These are phyloP conservation scores for Penicillium pulvis DNA, from an alignment of 495 filamentous ascomycete species.

Conservation along the genomic window DNA sequence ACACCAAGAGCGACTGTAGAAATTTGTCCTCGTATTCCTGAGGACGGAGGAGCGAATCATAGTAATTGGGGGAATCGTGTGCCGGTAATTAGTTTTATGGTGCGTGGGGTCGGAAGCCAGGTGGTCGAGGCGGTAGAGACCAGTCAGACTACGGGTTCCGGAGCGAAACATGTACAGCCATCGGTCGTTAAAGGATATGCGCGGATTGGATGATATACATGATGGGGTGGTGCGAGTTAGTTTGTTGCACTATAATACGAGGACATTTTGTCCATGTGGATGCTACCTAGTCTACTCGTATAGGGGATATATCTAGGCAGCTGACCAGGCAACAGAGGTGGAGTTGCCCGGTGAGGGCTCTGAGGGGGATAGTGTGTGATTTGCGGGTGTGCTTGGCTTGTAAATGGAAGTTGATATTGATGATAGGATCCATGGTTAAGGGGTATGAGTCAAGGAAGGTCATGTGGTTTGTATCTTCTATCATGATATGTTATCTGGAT, in stretches of 20 bases:
- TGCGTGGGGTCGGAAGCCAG: constrained; percentile 55
- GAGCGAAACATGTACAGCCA: constrained; percentile 69
- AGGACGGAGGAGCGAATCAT: constrained; percentile 46
- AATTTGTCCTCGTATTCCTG: constrained; percentile 58
- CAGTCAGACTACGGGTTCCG: constrained; percentile 58
- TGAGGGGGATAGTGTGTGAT: constrained; percentile 38
- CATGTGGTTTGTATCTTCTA: background rate
- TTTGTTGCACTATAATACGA: constrained; percentile 74
- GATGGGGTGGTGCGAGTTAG: constrained; percentile 71
- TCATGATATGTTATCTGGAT: background rate
- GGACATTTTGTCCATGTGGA: background rate
- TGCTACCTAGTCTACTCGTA: too few relatives aligned
- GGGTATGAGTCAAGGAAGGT: background rate
- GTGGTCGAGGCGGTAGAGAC: constrained; percentile 61
- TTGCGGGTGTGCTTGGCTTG: constrained; percentile 40
- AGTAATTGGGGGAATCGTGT: constrained; percentile 66
- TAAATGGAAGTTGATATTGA: background rate
- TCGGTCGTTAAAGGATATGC: constrained; percentile 58
- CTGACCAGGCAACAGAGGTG: constrained; percentile 45
- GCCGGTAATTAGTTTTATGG: constrained; percentile 66
- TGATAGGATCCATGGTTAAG: background rate
- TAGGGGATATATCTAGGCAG: constrained; percentile 2
- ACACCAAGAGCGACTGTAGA: constrained; percentile 64
- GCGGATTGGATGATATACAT: constrained; percentile 51
- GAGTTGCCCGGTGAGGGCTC: constrained; percentile 40